Evolutionary conservation across 345 rosid species (phyloP).

Genomic region (Pugionium dolabratum): DNA sequence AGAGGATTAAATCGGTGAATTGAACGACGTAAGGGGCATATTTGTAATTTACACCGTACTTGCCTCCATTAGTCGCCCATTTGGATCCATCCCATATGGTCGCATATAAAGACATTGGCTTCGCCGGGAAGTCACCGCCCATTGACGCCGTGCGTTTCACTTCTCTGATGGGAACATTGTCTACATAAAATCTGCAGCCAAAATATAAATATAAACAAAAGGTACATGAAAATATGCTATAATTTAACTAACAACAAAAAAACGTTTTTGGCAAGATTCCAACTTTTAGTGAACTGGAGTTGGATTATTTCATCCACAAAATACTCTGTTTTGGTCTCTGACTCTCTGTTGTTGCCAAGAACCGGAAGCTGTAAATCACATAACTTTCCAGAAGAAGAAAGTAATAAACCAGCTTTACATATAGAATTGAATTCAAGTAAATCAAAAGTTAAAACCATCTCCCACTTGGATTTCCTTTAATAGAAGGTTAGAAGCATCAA

Average conservation of each 20-base stretch:
- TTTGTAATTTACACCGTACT: constrained; percentile 85
- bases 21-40: constrained; percentile 72
- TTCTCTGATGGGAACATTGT: constrained; percentile 78
- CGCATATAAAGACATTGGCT: constrained; percentile 94
- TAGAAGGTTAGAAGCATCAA: constrained; percentile 8
- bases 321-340: constrained; percentile 17
- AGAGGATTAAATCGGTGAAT: constrained; percentile 70
- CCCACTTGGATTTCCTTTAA: constrained; percentile 14
- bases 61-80: constrained; percentile 98
- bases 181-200: constrained; percentile 68
- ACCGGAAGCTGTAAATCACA: constrained; percentile 20
- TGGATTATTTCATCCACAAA: constrained; percentile 13
- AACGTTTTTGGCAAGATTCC: not conserved
- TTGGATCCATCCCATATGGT: constrained; percentile 96
- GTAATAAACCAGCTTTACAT: constrained; percentile 15
- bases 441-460: not conserved
- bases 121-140: constrained; percentile 90
- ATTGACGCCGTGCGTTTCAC: constrained; percentile 61
- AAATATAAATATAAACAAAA: not conserved
- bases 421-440: not conserved
- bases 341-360: constrained; percentile 2
- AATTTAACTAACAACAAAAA: too few species aligned
- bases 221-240: too few species aligned
- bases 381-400: constrained; percentile 28
- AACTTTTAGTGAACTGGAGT: constrained; percentile 7